A percentile compares a stretch with the other conserved stretches of the same genome.
phyloP scores from a whole-genome alignment of 345 rosid genomes.

The Eucalyptus cloeziana region DNA sequence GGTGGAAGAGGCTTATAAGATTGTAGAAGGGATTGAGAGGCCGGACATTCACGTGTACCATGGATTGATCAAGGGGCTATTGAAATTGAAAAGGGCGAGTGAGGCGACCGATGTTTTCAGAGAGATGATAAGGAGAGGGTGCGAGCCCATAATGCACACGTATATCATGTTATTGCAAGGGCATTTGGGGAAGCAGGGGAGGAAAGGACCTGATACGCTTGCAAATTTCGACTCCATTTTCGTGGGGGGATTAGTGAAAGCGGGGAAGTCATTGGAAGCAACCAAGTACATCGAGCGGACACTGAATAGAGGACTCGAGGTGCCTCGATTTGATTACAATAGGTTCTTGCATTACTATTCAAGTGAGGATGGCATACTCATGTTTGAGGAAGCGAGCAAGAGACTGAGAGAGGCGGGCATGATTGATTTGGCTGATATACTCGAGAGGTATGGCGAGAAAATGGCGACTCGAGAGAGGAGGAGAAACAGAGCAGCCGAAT shows the following conservation, averaged over 20 bases:
- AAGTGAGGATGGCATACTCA: slow-evolving; percentile 53
- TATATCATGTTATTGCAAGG: slow-evolving; percentile 82
- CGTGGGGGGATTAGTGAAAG: slow-evolving; percentile 86
- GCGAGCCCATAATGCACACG: slow-evolving; percentile 90
- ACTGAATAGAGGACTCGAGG: slow-evolving; percentile 56
- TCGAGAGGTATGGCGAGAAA: slow-evolving; percentile 67
- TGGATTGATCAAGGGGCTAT: slow-evolving; percentile 60
- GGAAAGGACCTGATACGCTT: slow-evolving; percentile 60
- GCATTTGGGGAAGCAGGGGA: slow-evolving; percentile 82
- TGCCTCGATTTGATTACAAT: slow-evolving; percentile 75
- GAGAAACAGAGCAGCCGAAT: slow-evolving; percentile 25
- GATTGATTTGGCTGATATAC: slow-evolving; percentile 80
- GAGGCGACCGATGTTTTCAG: slow-evolving; percentile 74
- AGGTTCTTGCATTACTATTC: slow-evolving; percentile 79
- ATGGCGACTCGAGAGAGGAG: slow-evolving; percentile 86
- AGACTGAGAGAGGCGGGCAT: slow-evolving; percentile 53
- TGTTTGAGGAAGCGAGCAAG: slow-evolving; percentile 63
- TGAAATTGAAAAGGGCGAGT: slow-evolving; percentile 44
- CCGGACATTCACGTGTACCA: slow-evolving; percentile 65
- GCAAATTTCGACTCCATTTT: slow-evolving; percentile 82
- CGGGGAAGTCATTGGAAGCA: slow-evolving; percentile 61
- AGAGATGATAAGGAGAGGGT: slow-evolving; percentile 67
- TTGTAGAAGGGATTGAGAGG: slow-evolving; percentile 17
- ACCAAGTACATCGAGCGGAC: slow-evolving; percentile 73
- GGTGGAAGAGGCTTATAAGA: slow-evolving; percentile 37